phyloP scores from a whole-genome alignment of 306 rosid genomes.

The Vigna angularis region DNA sequence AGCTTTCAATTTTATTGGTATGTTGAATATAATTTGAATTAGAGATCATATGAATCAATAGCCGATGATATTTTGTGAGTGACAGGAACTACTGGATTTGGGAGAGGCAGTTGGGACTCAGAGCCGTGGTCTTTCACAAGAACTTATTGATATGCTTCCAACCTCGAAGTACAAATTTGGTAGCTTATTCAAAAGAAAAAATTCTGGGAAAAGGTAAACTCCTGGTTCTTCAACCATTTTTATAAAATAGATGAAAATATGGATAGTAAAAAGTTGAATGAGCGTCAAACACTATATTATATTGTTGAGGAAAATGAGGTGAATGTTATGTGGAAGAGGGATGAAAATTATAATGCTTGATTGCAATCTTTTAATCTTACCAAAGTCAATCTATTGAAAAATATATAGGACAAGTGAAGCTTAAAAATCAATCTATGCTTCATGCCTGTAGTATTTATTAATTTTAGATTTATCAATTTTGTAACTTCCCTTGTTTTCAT shows the following conservation, averaged over 20 bases:
- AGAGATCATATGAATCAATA: conserved; percentile 31
- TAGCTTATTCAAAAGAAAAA: conserved; percentile 78
- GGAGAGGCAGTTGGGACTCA: conserved; percentile 92
- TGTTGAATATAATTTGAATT: conserved; percentile 31
- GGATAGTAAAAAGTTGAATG: conserved; percentile 3
- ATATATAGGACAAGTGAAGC: not conserved
- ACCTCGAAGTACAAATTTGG: conserved; percentile 71
- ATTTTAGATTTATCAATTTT: conserved; percentile 15
- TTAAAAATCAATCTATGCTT: not conserved
- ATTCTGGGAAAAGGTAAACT: conserved; percentile 69
- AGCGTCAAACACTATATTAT: not conserved
- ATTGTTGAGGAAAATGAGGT: conserved; percentile 1
- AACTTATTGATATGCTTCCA: conserved; percentile 82
- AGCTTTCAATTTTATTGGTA: conserved; percentile 33
- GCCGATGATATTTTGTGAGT: conserved; percentile 30
- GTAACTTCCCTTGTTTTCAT: not conserved
- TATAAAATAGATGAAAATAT: not conserved
- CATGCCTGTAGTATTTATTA: conserved; percentile 1
- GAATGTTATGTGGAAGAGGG: conserved; percentile 8
- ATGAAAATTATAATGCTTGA: not conserved
- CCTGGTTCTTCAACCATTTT: not conserved
- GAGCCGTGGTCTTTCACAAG: conserved; percentile 84
- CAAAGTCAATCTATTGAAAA: conserved; percentile 16
- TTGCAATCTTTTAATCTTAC: not conserved
- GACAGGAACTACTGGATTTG: conserved; percentile 81